Percentiles rank a stretch among this genome's conserved stretches.
Evolutionary conservation across 805 yeast species (phyloP).

Genomic region (Teunomyces gatunensis): DNA sequence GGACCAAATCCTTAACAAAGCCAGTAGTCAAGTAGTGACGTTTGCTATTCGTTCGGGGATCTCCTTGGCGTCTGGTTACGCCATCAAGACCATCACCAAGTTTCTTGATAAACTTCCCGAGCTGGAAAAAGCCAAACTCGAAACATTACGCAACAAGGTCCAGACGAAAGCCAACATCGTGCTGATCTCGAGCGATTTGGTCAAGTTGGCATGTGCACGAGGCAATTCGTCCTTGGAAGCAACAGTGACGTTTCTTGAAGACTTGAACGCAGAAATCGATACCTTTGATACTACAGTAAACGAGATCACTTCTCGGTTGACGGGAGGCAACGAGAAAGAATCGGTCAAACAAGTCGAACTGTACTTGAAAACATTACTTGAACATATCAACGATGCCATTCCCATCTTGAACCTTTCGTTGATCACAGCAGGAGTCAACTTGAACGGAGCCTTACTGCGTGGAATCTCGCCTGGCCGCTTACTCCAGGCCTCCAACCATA

Average conservation of each 20-base stretch:
- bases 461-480: slow-evolving; percentile 63
- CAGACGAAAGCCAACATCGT: slow-evolving; percentile 60
- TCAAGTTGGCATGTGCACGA: slow-evolving; percentile 58
- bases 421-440: slow-evolving; percentile 65
- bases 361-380: slow-evolving; percentile 47
- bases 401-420: slow-evolving; percentile 67
- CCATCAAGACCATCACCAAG: slow-evolving; percentile 59
- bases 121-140: slow-evolving; percentile 47
- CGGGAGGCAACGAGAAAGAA: slow-evolving; percentile 28
- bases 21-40: slow-evolving; percentile 76
- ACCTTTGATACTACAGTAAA: slow-evolving; percentile 52
- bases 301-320: slow-evolving; percentile 30
- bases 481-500: slow-evolving; percentile 55
- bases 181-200: slow-evolving; percentile 64
- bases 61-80: slow-evolving; percentile 70
- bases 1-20: slow-evolving; percentile 49
- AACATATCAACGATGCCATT: slow-evolving; percentile 61
- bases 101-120: slow-evolving; percentile 56
- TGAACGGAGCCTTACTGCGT: slow-evolving; percentile 48
- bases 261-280: slow-evolving; percentile 56
- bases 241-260: slow-evolving; percentile 52
- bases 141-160: slow-evolving; percentile 41
- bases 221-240: slow-evolving; percentile 58
- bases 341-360: slow-evolving; percentile 47
- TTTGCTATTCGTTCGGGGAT: slow-evolving; percentile 77